These are phyloP conservation scores for Daedalea quercina DNA, from an alignment of 768 basidiomycete species.

Conservation along the genomic window DNA sequence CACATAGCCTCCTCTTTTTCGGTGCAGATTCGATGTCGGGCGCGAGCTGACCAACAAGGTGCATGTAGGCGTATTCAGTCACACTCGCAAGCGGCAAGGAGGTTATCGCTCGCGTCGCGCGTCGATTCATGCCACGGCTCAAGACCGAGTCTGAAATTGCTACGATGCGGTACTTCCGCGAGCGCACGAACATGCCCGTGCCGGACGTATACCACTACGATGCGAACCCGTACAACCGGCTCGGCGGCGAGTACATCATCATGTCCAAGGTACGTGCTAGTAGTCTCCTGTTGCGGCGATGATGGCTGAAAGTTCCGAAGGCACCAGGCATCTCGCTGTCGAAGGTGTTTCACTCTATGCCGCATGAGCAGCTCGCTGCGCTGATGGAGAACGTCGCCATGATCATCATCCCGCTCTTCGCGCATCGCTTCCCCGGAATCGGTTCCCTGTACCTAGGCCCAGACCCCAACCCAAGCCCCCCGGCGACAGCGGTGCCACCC, in stretches of 20 bases:
- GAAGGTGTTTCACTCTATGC: constrained; percentile 63
- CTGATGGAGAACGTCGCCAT: constrained; percentile 64
- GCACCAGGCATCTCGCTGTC: constrained; percentile 69
- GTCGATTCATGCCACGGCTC: constrained; percentile 78
- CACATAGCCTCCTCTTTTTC: neutral
- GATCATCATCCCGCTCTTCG: constrained; percentile 66
- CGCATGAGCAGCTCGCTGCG: constrained; percentile 55
- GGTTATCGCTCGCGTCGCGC: constrained; percentile 74
- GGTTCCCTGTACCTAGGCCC: constrained; percentile 68
- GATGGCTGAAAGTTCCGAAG: constrained; percentile 28
- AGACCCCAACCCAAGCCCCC: constrained; percentile 5
- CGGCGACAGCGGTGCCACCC: constrained; percentile 12
- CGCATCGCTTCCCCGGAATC: constrained; percentile 68
- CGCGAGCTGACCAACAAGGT: neutral
- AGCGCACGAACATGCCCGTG: constrained; percentile 65
- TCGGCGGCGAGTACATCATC: constrained; percentile 81
- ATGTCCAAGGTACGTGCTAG: constrained; percentile 66
- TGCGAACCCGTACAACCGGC: constrained; percentile 76
- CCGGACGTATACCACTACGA: constrained; percentile 74
- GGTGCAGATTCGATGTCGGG: neutral
- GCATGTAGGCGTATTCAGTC: constrained; percentile 64
- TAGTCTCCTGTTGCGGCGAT: neutral
- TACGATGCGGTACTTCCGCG: constrained; percentile 73
- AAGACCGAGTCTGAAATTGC: constrained; percentile 88
- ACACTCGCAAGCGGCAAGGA: constrained; percentile 55